phyloP scores from a whole-genome alignment of 306 rosid species.

The Cicer arietinum region DNA sequence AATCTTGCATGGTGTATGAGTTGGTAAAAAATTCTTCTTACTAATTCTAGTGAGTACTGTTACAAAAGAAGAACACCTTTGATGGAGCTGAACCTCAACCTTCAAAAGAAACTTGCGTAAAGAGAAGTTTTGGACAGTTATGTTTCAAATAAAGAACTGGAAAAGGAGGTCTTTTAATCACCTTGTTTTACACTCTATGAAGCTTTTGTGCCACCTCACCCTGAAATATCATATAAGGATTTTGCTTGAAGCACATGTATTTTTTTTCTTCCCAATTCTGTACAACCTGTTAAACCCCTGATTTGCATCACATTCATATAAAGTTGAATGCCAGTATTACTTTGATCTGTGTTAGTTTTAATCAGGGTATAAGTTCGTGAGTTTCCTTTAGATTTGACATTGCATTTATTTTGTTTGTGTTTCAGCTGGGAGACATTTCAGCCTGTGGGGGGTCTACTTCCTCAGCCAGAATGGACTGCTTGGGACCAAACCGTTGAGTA shows the following conservation, averaged over 20 bases:
- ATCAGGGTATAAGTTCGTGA: constrained; percentile 1
- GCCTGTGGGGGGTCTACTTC: constrained; percentile 95
- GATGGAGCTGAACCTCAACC: background rate
- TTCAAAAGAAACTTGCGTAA: background rate
- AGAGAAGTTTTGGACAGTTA: background rate
- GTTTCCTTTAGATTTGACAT: constrained; percentile 39
- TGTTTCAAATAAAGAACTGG: background rate
- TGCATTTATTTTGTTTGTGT: constrained; percentile 39
- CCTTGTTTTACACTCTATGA: background rate
- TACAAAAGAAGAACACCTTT: background rate
- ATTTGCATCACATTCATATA: constrained; percentile 25
- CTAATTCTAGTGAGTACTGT: background rate
- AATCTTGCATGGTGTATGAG: background rate
- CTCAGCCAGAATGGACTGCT: constrained; percentile 99
- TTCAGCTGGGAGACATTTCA: constrained; percentile 98
- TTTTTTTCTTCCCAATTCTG: constrained; percentile 15
- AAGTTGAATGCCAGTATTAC: constrained; percentile 27
- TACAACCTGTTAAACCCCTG: constrained; percentile 15
- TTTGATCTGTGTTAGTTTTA: constrained; percentile 23
- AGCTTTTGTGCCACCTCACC: constrained; percentile 3
- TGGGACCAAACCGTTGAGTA: constrained; percentile 99
- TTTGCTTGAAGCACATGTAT: constrained; percentile 16
- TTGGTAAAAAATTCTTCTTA: background rate
- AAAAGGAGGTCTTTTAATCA: background rate
- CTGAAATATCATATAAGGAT: constrained; percentile 9